A percentile compares a stretch with the other conserved stretches of the same genome.
phyloP scores from a whole-genome alignment of 495 filamentous ascomycete species.

The Hyphodiscus hymeniophilus region DNA sequence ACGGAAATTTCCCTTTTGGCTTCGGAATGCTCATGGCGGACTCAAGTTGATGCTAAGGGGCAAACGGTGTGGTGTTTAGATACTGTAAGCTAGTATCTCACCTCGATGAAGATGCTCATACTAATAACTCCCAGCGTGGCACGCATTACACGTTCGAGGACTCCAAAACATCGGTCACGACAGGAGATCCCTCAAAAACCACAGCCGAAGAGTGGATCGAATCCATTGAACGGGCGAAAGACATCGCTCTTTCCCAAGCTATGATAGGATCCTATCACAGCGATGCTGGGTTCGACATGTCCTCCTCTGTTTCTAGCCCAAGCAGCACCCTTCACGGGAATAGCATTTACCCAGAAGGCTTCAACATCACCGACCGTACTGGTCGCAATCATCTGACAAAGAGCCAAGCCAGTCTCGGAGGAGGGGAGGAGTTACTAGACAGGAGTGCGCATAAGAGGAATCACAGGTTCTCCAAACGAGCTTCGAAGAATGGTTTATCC shows the following conservation, averaged over 20 bases:
- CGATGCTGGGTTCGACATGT: conserved; percentile 64
- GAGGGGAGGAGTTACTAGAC: conserved; percentile 21
- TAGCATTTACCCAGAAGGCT: conserved; percentile 28
- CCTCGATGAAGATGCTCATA: background rate
- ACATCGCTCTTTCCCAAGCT: conserved; percentile 67
- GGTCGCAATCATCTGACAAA: conserved; percentile 44
- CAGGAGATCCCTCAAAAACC: conserved; percentile 31
- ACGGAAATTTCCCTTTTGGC: conserved; percentile 74
- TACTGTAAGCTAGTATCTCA: conserved; percentile 50
- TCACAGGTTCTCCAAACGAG: conserved; percentile 72
- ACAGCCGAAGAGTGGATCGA: conserved; percentile 84
- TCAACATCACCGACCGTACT: conserved; percentile 37
- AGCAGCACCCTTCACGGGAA: conserved; percentile 56
- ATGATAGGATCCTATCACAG: conserved; percentile 55
- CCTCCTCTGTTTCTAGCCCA: conserved; percentile 64
- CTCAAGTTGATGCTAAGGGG: conserved; percentile 73
- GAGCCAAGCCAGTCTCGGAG: conserved; percentile 41
- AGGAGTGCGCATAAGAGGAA: conserved; percentile 50
- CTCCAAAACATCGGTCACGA: conserved; percentile 49
- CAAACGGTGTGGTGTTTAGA: conserved; percentile 85
- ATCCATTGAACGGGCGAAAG: conserved; percentile 69
- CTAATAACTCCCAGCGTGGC: conserved; percentile 52
- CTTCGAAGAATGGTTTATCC: conserved; percentile 83
- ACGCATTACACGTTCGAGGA: conserved; percentile 94
- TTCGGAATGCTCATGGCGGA: conserved; percentile 66